Evolutionary conservation across 2,329 filamentous ascomycete genomes (phyloP).

Genomic region (Zymoseptoria brevis): DNA sequence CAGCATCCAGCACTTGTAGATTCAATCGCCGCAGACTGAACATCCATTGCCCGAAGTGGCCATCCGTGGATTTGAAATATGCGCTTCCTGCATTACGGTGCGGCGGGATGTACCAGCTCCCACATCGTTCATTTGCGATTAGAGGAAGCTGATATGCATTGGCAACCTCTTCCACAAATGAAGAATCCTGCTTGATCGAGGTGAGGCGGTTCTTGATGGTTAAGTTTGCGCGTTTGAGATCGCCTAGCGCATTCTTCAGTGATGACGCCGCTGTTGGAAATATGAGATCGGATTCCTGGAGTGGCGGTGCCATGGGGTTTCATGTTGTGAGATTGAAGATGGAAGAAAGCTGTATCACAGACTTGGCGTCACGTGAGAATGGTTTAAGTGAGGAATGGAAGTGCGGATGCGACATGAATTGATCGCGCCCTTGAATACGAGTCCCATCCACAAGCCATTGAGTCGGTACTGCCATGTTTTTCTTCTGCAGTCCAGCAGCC

Average conservation of each 20-base stretch:
- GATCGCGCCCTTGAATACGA: neutral
- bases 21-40: conserved; percentile 83
- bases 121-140: conserved; percentile 88
- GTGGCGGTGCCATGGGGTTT: neutral
- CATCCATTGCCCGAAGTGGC: conserved; percentile 82
- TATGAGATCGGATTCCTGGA: conserved; percentile 36
- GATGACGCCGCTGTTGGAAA: conserved; percentile 52
- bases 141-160: conserved; percentile 56
- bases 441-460: too few relatives aligned
- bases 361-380: neutral
- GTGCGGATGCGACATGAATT: neutral
- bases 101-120: conserved; percentile 83
- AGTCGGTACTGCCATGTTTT: too few relatives aligned
- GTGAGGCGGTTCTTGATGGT: conserved; percentile 72
- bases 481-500: too few relatives aligned
- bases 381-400: neutral
- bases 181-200: conserved; percentile 69
- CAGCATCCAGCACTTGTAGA: conserved; percentile 64
- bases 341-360: neutral
- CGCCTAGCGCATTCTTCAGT: conserved; percentile 60
- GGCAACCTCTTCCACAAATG: conserved; percentile 60
- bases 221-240: conserved; percentile 67
- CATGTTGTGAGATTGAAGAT: neutral
- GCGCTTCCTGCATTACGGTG: conserved; percentile 60
- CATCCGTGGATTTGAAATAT: conserved; percentile 98